These are phyloP conservation scores for Arthrobotrys conoides DNA, from an alignment of 2,329 filamentous ascomycete species.

Conservation along the genomic window DNA sequence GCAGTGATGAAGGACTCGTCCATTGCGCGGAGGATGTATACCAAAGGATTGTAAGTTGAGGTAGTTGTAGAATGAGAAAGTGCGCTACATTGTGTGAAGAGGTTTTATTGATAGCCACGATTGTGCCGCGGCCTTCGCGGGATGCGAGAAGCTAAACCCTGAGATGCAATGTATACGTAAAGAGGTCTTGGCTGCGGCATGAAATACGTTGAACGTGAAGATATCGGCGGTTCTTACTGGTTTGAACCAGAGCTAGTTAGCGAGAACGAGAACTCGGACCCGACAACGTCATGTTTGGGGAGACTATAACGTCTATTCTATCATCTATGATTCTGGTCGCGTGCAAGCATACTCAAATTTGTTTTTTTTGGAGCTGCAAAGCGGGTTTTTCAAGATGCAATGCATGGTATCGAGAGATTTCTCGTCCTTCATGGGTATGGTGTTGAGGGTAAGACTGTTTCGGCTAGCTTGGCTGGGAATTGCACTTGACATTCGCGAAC, in stretches of 20 bases:
- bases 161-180: constrained; percentile 57
- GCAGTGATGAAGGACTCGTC: constrained; percentile 51
- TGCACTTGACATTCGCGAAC: not conserved
- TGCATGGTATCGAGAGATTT: constrained; percentile 7
- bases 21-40: constrained; percentile 43
- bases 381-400: not conserved
- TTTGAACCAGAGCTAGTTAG: constrained; percentile 38
- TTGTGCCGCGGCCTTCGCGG: constrained; percentile 25
- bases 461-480: not conserved
- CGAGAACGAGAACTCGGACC: constrained; percentile 45
- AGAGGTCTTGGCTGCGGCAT: constrained; percentile 35
- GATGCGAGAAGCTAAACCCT: constrained; percentile 41
- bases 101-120: constrained; percentile 18
- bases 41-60: constrained; percentile 39
- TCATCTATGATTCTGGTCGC: constrained; percentile 3
- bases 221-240: constrained; percentile 41
- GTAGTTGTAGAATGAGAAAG: constrained; percentile 14
- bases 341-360: not conserved
- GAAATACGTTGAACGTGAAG: constrained; percentile 44
- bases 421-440: constrained; percentile 17
- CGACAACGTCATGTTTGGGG: constrained; percentile 19
- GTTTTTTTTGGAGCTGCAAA: not conserved
- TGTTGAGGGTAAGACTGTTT: not conserved
- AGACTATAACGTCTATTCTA: not conserved
- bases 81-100: constrained; percentile 26